A percentile compares a stretch with the other conserved stretches of the same genome.
phyloP scores from a whole-genome alignment of 306 rosid genomes.

The Biancaea sappan region DNA sequence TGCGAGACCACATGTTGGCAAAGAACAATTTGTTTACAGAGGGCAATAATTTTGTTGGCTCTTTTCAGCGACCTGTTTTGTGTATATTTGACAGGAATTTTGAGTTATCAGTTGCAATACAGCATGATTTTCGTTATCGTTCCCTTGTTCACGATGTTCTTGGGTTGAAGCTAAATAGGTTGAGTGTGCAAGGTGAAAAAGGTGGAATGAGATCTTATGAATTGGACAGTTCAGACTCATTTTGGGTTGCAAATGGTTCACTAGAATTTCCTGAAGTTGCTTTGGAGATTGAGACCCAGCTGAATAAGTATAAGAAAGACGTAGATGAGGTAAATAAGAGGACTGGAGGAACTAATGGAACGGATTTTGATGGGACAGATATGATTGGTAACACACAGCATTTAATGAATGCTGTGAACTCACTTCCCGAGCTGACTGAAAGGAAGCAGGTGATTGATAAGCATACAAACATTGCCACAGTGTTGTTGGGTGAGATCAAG shows the following conservation, averaged over 20 bases:
- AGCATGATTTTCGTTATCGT: slow-evolving; percentile 91
- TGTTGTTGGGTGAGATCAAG: slow-evolving; percentile 92
- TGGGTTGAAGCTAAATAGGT: slow-evolving; percentile 84
- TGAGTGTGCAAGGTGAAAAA: slow-evolving; percentile 86
- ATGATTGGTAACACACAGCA: slow-evolving; percentile 93
- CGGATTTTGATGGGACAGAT: slow-evolving; percentile 92
- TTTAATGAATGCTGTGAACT: slow-evolving; percentile 97
- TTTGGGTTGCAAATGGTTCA: slow-evolving; percentile 87
- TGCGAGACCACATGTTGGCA: slow-evolving; percentile 84
- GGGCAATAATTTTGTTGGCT: slow-evolving; percentile 69
- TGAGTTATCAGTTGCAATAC: slow-evolving; percentile 88
- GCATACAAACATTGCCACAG: slow-evolving; percentile 93
- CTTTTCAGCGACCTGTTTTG: slow-evolving; percentile 90
- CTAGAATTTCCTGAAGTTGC: slow-evolving; percentile 95
- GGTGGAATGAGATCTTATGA: slow-evolving; percentile 91
- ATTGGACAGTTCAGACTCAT: slow-evolving; percentile 79
- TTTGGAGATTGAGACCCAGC: slow-evolving; percentile 86
- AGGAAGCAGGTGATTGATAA: slow-evolving; percentile 94
- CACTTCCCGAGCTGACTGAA: slow-evolving; percentile 91
- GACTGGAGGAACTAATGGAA: slow-evolving; percentile 80
- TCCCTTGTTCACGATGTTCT: slow-evolving; percentile 90
- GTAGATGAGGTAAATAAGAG: slow-evolving; percentile 96
- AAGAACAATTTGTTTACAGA: slow-evolving; percentile 87
- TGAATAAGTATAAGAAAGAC: slow-evolving; percentile 86
- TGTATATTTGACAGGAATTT: slow-evolving; percentile 89